Evolutionary conservation across 106 monocot species (phyloP), one percentile per base, ranked within the genome.

Genomic region (Posidonia australis): DNA sequence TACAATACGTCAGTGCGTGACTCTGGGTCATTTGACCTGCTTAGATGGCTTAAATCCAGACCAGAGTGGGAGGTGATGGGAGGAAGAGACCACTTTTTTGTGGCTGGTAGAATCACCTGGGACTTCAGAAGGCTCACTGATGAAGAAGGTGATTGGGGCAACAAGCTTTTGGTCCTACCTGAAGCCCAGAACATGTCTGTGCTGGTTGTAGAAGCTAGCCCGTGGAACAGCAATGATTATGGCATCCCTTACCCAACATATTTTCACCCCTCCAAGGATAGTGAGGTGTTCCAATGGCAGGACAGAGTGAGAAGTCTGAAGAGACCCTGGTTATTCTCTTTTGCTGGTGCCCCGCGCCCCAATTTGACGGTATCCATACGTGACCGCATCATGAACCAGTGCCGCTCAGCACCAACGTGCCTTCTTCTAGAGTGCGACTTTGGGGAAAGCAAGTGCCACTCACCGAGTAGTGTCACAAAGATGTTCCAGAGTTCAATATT

Each of bases 211-310:
- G 89, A 89, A 65, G 79, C 89, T 10, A 89, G 89, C 71, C 89
- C 89, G 9, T 89, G 89, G 89, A 85, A 82, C 79, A 82, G 85
- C 26, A 89, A 89, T 70, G 89, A 89, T 75, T 82, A 82, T 72
- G 89, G 77, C 3, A 80, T 89, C 28, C 89, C 89, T 1, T 89
- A 90, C 60, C 90, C 90, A 0, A 83, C 90, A 13, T 90, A 90
- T 52, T 90, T 90, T 52, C 90, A 90, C 64, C 90, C 90, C 3
- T 67, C 80, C 14, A 77, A 70, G 67, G 86, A 90, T 62, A 59
- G 67, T 24, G 86, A 90, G 13, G 86, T 90, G 16, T 78, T 90
- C 44, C 55, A 73, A 16, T 90, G 90, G 90, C 90, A 90, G 66
- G 80, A 86, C 18, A 63, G 90, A 52, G 86, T 90, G 90, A 82